Evolutionary conservation across 345 rosid genomes (phyloP).

Genomic region (Boechera stricta): DNA sequence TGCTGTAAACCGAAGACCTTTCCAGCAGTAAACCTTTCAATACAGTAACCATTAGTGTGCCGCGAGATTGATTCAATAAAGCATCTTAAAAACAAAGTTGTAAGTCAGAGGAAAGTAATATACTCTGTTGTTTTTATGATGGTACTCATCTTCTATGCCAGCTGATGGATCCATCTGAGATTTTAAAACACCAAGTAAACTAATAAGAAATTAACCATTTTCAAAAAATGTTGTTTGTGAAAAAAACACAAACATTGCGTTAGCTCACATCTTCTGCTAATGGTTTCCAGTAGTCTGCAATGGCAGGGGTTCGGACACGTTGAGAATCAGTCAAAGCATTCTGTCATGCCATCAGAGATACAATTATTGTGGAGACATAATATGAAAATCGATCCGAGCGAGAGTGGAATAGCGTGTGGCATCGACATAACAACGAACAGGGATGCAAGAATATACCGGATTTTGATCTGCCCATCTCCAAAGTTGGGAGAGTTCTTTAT

Average conservation of each 20-base stretch:
- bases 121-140: constrained; percentile 90
- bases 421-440: neutral
- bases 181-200: constrained; percentile 13
- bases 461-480: constrained; percentile 99
- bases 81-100: constrained; percentile 4
- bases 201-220: constrained; percentile 22
- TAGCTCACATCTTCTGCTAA: constrained; percentile 92
- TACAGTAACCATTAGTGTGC: constrained; percentile 2
- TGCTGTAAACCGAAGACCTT: constrained; percentile 91
- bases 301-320: constrained; percentile 88
- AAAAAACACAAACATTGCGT: neutral
- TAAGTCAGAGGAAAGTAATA: constrained; percentile 1
- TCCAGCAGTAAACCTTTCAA: constrained; percentile 97
- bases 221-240: neutral
- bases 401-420: constrained; percentile 13
- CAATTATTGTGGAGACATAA: constrained; percentile 26
- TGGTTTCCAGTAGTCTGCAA: constrained; percentile 94
- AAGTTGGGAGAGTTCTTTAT: constrained; percentile 94
- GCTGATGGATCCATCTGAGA: constrained; percentile 92
- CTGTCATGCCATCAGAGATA: constrained; percentile 53
- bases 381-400: neutral
- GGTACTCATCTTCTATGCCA: constrained; percentile 94
- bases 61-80: constrained; percentile 12
- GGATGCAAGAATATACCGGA: constrained; percentile 54
- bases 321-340: constrained; percentile 87